Evolutionary conservation across 305 asterid genomes (phyloP), one percentile per base, ranked within the genome.

Genomic region (Fraxinus angustifolia): DNA sequence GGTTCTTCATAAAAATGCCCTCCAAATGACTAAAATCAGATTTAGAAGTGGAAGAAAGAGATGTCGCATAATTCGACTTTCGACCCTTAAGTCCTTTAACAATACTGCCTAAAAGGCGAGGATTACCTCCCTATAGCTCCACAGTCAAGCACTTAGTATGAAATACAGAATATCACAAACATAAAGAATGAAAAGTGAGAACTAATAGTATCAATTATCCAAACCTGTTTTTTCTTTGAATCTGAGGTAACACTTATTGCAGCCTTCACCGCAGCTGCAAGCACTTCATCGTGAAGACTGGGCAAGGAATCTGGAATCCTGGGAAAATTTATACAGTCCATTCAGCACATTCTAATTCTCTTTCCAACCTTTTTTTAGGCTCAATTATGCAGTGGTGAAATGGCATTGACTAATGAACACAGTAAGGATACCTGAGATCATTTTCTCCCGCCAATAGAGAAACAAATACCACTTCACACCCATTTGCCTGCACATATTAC

Each of bases 281-380:
- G 91, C 84, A 93, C 99, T 89, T 89, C 94, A 89, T 93, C 99
- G 67, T 95, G 97, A 78, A 95, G 98, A 83, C 77, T 84, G 62
- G 98, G 98, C 83, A 92, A 87, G 87, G 94, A 92, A 83, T 90
- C 93, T 3, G 95, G 98, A 76, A 91, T 90, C 90, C 99, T 93
- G 82, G 67, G 77, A 82, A 11, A 84, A 73, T 82, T 31, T 14
- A 74, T 60, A 62, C 79, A 68, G 81, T 80, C 67, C 35, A 34
- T 65, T 83, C 65, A 84, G 75, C 58, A 36, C 80, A 42, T 76
- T 78, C 73, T 77, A 74, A 77, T 82, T 78, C 21, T 17, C 73
- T 33, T 71, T 34, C 34, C 60, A 76, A 73, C 33, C 35, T 72
- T 56, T 26, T 76, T 38, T 45, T 17, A 81, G 73, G 45, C 77